Percentiles rank a stretch among this genome's conserved stretches.
Conservation (phyloP, 306 rosid species). For the Argentina anserina region DNA sequence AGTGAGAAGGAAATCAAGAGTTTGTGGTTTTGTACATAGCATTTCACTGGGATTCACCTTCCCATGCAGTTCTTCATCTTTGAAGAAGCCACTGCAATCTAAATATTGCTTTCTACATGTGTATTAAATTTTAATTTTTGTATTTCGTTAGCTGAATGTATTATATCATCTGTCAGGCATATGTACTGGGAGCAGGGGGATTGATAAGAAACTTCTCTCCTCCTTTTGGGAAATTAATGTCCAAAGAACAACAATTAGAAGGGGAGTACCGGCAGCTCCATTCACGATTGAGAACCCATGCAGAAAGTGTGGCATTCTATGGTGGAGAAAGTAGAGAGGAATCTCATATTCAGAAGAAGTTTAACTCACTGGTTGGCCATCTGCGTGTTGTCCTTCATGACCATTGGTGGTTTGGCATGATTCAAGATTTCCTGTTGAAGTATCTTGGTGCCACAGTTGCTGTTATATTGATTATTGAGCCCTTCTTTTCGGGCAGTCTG, state of each 20-base stretch:
- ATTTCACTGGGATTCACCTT: not conserved
- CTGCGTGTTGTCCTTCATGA: constrained; percentile 69
- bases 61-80: not conserved
- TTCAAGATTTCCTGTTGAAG: constrained; percentile 89
- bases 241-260: constrained; percentile 90
- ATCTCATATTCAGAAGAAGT: constrained; percentile 78
- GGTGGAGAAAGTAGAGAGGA: constrained; percentile 95
- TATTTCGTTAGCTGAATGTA: constrained; percentile 27
- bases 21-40: not conserved
- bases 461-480: constrained; percentile 90
- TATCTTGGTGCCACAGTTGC: constrained; percentile 99
- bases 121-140: constrained; percentile 19
- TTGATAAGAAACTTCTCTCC: constrained; percentile 84
- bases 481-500: constrained; percentile 90
- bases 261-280: constrained; percentile 97
- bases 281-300: constrained; percentile 90
- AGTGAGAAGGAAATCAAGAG: not conserved
- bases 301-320: constrained; percentile 96
- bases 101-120: not conserved
- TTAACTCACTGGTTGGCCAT: constrained; percentile 60
- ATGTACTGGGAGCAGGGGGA: constrained; percentile 85
- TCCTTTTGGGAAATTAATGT: constrained; percentile 91
- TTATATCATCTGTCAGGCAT: constrained; percentile 59
- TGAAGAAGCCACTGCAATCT: not conserved
- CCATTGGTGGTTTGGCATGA: constrained; percentile 99